Percentiles rank a stretch among this genome's conserved stretches.
Conservation (phyloP, 768 basidiomycete species). For the Hygrocybe punicea region DNA sequence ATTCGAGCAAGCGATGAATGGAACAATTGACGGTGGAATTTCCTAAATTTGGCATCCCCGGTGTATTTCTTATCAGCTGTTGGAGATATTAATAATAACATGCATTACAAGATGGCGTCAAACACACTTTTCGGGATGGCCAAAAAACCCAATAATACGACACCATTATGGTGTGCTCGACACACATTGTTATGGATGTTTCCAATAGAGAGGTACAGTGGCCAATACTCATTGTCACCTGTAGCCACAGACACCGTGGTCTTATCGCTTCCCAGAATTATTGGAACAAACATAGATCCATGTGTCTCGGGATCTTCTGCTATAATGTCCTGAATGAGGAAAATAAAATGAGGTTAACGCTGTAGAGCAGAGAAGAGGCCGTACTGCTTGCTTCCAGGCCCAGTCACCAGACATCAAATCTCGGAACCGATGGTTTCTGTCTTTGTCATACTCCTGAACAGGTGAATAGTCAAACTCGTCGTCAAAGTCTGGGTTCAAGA, state of each 20-base stretch:
- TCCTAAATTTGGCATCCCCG: slow-evolving; percentile 11
- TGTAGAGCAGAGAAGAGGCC: slow-evolving; percentile 1
- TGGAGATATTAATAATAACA: not conserved
- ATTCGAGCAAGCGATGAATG: slow-evolving; percentile 21
- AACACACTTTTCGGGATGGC: slow-evolving; percentile 35
- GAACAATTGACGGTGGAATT: slow-evolving; percentile 24
- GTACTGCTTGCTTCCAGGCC: slow-evolving; percentile 34
- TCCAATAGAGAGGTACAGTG: slow-evolving; percentile 32
- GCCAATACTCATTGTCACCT: slow-evolving; percentile 39
- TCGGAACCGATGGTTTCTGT: slow-evolving; percentile 17
- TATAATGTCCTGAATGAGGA: slow-evolving; percentile 24
- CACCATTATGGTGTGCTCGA: slow-evolving; percentile 28
- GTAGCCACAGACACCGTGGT: slow-evolving; percentile 43
- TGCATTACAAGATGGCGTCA: not conserved
- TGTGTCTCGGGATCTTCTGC: slow-evolving; percentile 20
- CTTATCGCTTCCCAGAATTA: slow-evolving; percentile 40
- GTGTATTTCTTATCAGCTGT: slow-evolving; percentile 15
- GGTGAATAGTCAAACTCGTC: slow-evolving; percentile 21
- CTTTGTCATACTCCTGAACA: slow-evolving; percentile 20
- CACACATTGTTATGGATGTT: slow-evolving; percentile 29
- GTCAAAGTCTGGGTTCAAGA: slow-evolving; percentile 22
- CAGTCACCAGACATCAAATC: slow-evolving; percentile 39
- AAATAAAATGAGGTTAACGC: not conserved
- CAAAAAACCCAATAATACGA: slow-evolving; percentile 32
- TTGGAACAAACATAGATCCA: slow-evolving; percentile 31